These are phyloP conservation scores for Saccharomyces pastorianus DNA, from an alignment of 1,139 yeast genomes.

Conservation along the genomic window DNA sequence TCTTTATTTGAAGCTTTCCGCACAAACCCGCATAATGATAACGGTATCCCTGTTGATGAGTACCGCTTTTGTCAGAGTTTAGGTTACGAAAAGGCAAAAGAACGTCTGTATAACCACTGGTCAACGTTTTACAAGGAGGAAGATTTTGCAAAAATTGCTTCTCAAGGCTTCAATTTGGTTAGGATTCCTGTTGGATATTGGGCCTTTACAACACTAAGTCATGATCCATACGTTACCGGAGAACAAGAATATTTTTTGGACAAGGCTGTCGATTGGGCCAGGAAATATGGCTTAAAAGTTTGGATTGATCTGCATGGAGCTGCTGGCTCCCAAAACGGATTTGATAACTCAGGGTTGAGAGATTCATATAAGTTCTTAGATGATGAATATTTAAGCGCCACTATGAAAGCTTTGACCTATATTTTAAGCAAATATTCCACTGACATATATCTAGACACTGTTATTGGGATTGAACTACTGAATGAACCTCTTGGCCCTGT, in stretches of 20 bases:
- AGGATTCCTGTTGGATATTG: slow-evolving; percentile 94
- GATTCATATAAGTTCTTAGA: slow-evolving; percentile 56
- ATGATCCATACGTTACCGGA: slow-evolving; percentile 86
- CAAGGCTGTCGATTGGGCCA: slow-evolving; percentile 70
- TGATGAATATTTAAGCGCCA: slow-evolving; percentile 37
- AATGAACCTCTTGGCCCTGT: slow-evolving; percentile 87
- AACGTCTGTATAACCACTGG: slow-evolving; percentile 66
- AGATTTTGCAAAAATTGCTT: slow-evolving; percentile 57
- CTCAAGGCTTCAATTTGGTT: slow-evolving; percentile 71
- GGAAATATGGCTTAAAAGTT: slow-evolving; percentile 53
- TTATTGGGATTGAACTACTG: slow-evolving; percentile 74
- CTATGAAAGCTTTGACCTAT: slow-evolving; percentile 26
- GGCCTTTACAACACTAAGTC: slow-evolving; percentile 65
- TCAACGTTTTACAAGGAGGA: slow-evolving; percentile 63
- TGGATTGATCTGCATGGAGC: slow-evolving; percentile 96
- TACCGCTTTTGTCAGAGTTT: slow-evolving; percentile 56
- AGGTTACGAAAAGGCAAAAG: slow-evolving; percentile 52
- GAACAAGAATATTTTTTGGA: slow-evolving; percentile 71
- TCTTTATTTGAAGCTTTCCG: slow-evolving; percentile 53
- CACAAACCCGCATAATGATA: slow-evolving; percentile 23
- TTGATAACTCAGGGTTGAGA: slow-evolving; percentile 87
- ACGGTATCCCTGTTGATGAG: slow-evolving; percentile 72
- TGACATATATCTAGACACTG: slow-evolving; percentile 55
- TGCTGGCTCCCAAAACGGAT: slow-evolving; percentile 94
- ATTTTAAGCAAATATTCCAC: slow-evolving; percentile 58